Percentiles rank a stretch among this genome's conserved stretches.
Conservation (phyloP, 805 yeast species). For the Wickerhamiella shivajii region DNA sequence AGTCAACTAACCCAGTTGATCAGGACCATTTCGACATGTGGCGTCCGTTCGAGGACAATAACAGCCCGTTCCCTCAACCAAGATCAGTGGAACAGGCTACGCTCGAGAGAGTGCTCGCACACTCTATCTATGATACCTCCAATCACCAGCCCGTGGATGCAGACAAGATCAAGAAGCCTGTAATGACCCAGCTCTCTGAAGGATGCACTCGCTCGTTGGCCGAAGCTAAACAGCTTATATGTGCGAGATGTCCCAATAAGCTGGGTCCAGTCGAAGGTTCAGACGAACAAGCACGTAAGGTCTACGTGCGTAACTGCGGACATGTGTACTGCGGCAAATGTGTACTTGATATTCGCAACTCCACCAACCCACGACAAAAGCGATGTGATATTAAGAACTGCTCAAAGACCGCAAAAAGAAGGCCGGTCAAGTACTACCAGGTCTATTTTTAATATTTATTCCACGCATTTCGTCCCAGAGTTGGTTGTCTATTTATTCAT, state of each 20-base stretch:
- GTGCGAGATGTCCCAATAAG: conserved; percentile 57
- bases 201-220: conserved; percentile 23
- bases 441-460: conserved; percentile 1
- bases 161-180: conserved; percentile 1
- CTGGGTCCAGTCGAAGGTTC: conserved; percentile 33
- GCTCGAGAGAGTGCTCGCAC: conserved; percentile 2
- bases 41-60: no score
- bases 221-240: conserved; percentile 30
- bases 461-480: no score
- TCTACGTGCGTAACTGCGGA: conserved; percentile 60
- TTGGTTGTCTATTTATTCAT: no score
- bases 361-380: no score
- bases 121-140: conserved; percentile 3
- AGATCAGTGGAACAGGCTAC: no score
- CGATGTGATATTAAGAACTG: no score
- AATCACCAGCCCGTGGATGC: conserved; percentile 1
- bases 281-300: conserved; percentile 13
- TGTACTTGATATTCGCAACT: conserved; percentile 37
- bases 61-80: background rate
- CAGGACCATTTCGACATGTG: no score
- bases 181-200: conserved; percentile 1
- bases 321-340: conserved; percentile 82
- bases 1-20: no score
- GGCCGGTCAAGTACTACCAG: conserved; percentile 3
- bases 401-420: no score